A percentile compares a stretch with the other conserved stretches of the same genome.
These are phyloP conservation scores for Clavariopsis aquatica DNA, from an alignment of 495 filamentous ascomycete genomes.

Conservation along the genomic window DNA sequence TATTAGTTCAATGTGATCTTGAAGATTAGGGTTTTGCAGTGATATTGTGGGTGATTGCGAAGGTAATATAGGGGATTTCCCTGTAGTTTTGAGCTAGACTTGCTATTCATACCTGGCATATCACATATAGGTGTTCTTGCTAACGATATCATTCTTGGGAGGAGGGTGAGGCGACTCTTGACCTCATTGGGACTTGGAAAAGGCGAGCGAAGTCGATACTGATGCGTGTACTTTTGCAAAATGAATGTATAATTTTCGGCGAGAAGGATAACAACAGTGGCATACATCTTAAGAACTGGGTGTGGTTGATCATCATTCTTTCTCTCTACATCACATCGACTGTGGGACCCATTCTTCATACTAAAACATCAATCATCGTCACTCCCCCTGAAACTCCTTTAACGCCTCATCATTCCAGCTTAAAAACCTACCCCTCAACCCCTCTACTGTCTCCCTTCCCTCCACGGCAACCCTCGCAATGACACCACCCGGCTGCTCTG, in stretches of 20 bases:
- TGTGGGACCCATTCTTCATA: no score
- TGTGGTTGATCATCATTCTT: not conserved
- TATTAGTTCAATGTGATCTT: slow-evolving; percentile 10
- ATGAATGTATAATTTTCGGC: not conserved
- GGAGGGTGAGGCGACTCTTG: not conserved
- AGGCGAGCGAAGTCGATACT: not conserved
- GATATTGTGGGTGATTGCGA: not conserved
- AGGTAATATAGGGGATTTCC: not conserved
- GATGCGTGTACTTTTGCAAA: not conserved
- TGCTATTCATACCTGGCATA: not conserved
- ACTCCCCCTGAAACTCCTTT: slow-evolving; percentile 22
- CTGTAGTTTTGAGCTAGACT: not conserved
- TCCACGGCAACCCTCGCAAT: slow-evolving; percentile 74
- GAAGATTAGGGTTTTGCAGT: not conserved
- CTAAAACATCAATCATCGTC: not conserved
- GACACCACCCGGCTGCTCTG: slow-evolving; percentile 82
- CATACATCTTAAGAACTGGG: not conserved
- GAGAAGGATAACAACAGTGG: not conserved
- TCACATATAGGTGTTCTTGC: not conserved
- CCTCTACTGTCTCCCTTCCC: slow-evolving; percentile 58
- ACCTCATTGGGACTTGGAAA: not conserved
- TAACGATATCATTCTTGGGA: not conserved
- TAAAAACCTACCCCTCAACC: slow-evolving; percentile 65
- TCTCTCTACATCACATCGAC: not conserved
- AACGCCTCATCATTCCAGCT: slow-evolving; percentile 32